Percentiles rank a stretch among this genome's conserved stretches.
Evolutionary conservation across 495 filamentous ascomycete genomes (phyloP).

Genomic region (Trichoderma asperelloides): DNA sequence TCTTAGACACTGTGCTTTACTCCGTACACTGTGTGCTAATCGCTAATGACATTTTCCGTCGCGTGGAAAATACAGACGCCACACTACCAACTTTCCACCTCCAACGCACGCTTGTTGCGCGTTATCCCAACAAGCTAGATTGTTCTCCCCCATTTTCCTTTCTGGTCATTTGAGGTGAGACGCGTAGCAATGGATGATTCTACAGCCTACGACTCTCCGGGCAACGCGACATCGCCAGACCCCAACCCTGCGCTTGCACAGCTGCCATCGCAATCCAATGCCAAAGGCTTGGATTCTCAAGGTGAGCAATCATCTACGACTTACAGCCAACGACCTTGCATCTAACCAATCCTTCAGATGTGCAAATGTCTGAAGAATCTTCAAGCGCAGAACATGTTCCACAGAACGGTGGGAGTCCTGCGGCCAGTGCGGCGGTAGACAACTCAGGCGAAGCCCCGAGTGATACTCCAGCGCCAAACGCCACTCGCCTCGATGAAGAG

Average conservation of each 20-base stretch:
- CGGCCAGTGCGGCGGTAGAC: conserved; percentile 55
- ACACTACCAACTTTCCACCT: neutral
- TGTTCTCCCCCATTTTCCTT: neutral
- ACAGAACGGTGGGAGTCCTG: conserved; percentile 42
- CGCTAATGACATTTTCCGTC: neutral
- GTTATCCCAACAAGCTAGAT: neutral
- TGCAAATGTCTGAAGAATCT: conserved; percentile 45
- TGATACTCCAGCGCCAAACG: conserved; percentile 60
- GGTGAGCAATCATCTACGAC: conserved; percentile 18
- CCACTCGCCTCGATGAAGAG: conserved; percentile 62
- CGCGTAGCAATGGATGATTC: conserved; percentile 43
- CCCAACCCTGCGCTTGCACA: conserved; percentile 45
- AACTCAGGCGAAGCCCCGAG: conserved; percentile 81
- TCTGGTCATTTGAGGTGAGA: neutral
- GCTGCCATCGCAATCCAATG: conserved; percentile 35
- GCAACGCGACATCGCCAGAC: conserved; percentile 40
- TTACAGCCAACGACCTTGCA: neutral
- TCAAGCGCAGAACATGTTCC: conserved; percentile 36
- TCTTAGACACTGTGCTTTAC: neutral
- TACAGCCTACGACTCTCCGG: conserved; percentile 44
- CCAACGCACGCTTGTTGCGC: neutral
- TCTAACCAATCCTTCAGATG: conserved; percentile 25
- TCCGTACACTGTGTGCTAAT: neutral
- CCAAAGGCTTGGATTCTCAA: conserved; percentile 19
- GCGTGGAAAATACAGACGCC: neutral